Evolutionary conservation across 805 yeast genomes (phyloP), one percentile per base, ranked within the genome.

Genomic region (Saccharomycopsis microspora): DNA sequence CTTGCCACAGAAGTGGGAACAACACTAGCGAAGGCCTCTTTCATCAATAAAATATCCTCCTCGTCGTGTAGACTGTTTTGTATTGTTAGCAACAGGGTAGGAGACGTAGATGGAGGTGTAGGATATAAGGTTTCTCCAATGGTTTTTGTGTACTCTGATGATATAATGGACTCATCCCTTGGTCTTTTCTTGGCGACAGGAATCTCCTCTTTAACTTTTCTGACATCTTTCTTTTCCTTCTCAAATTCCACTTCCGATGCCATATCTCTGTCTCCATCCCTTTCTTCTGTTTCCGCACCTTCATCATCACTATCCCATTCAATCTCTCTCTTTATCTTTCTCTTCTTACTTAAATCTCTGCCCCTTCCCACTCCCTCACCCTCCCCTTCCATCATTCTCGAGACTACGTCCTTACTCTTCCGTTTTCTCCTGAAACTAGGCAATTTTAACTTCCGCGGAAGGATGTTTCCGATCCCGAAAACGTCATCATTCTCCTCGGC

Each of bases 11-110:
- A 63, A 4, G 50, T 43, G 30, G 57, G 56, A 28, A 46, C 51
- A 8, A 56, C 45, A 4, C 57, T 60, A 4, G 57, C 51, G 7
- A 80, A 60, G 0, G 76, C 66, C 47, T 70, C 68, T 46, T 68
- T 67, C 27, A 85, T 70, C 11, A 82, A 58, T 36, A 58, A 60
- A 43, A 79, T 64, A 61, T 88, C 97, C 60, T 89, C 96, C 1
- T 75, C 78, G 58, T 88, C 96, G 55, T 76, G 77, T 4, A 88
- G 63, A 3, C 77, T 48, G 2, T 61, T 58, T 53, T 81, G 83
- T 3, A 85, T 54, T 19, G 68, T 67, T 4, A 64, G 66, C 28
- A 87, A 56, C 41, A 74, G 78, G 34, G 63, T 57, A 4, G 54
- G 54, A 9, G 53, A 51, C 3, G 62, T 58, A 4, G 32, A 36